phyloP scores from a whole-genome alignment of 306 rosid species.

The Cucumis melo region DNA sequence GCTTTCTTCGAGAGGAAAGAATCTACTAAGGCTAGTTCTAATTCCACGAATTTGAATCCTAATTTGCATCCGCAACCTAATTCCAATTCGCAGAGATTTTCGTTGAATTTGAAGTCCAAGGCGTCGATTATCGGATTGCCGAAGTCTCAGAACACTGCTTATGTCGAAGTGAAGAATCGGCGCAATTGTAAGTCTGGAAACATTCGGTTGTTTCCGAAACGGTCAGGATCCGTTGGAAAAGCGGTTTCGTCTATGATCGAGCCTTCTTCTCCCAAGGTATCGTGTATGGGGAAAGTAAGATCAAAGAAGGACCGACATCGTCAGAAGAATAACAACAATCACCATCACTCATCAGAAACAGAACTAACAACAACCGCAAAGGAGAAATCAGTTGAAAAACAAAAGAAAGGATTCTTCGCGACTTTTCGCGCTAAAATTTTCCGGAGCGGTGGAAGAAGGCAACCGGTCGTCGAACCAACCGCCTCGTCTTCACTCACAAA shows the following conservation, averaged over 20 bases:
- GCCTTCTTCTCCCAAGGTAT: slow-evolving; percentile 90
- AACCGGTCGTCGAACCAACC: slow-evolving; percentile 17
- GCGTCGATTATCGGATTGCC: slow-evolving; percentile 74
- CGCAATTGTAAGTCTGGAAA: slow-evolving; percentile 33
- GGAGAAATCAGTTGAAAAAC: slow-evolving; percentile 28
- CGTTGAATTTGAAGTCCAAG: slow-evolving; percentile 48
- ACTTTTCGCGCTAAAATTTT: slow-evolving; percentile 42
- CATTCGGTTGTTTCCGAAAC: slow-evolving; percentile 55
- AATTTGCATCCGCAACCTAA: slow-evolving; percentile 17
- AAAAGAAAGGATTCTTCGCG: slow-evolving; percentile 48
- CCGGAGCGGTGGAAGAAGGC: slow-evolving; percentile 30
- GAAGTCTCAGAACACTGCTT: slow-evolving; percentile 59
- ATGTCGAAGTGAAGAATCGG: slow-evolving; percentile 36
- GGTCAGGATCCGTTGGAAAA: slow-evolving; percentile 42
- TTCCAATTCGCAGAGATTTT: slow-evolving; percentile 65
- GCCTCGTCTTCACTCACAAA: slow-evolving; percentile 6
- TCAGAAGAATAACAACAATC: slow-evolving; percentile 20
- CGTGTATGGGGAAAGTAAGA: slow-evolving; percentile 87
- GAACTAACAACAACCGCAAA: not conserved
- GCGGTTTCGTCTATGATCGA: slow-evolving; percentile 42
- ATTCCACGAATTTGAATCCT: slow-evolving; percentile 36
- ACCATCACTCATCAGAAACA: slow-evolving; percentile 22
- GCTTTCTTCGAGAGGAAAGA: slow-evolving; percentile 70
- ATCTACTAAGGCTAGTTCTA: slow-evolving; percentile 46
- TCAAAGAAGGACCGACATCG: slow-evolving; percentile 61